Conservation (phyloP, 1,284 basidiomycete species). For the Boletus smithii region DNA sequence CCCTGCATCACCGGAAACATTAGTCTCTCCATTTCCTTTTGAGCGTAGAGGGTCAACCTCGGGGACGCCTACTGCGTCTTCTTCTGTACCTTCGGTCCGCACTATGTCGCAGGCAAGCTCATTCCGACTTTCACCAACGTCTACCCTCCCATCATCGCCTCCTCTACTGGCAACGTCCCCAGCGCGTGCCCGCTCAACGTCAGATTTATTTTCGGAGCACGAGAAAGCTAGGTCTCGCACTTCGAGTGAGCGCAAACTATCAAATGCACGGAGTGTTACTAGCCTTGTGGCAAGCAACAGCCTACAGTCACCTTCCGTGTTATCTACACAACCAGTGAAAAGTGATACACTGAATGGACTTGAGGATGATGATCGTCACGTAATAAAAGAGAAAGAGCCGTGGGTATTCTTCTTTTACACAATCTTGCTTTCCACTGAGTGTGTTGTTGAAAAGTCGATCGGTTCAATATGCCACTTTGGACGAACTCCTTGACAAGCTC, state of each 20-base stretch:
- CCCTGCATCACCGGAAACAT: slow-evolving; percentile 64
- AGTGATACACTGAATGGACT: slow-evolving; percentile 17
- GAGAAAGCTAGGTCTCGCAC: slow-evolving; percentile 41
- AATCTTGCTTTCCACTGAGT: slow-evolving; percentile 13
- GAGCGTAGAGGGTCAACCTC: slow-evolving; percentile 40
- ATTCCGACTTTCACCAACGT: slow-evolving; percentile 31
- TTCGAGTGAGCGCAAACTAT: slow-evolving; percentile 31
- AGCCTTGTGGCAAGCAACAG: slow-evolving; percentile 25
- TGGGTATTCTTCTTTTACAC: slow-evolving; percentile 30
- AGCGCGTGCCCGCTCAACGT: slow-evolving; percentile 52
- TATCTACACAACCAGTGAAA: slow-evolving; percentile 14
- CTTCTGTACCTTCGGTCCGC: slow-evolving; percentile 34
- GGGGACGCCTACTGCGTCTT: slow-evolving; percentile 50
- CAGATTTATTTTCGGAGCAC: slow-evolving; percentile 50
- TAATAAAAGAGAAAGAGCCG: slow-evolving; percentile 42
- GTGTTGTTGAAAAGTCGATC: slow-evolving; percentile 44
- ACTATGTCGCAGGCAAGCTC: slow-evolving; percentile 31
- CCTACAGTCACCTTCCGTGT: slow-evolving; percentile 20
- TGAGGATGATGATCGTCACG: slow-evolving; percentile 29
- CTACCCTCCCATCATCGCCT: slow-evolving; percentile 34
- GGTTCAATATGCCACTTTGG: slow-evolving; percentile 68
- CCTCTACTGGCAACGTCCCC: slow-evolving; percentile 42
- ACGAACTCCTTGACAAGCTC: slow-evolving; percentile 73
- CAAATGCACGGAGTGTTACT: slow-evolving; percentile 31
- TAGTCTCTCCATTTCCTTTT: slow-evolving; percentile 51